Base-by-base conservation (phyloP, 2,329 filamentous ascomycete genomes). In the Venturiaceae sp. region DNA sequence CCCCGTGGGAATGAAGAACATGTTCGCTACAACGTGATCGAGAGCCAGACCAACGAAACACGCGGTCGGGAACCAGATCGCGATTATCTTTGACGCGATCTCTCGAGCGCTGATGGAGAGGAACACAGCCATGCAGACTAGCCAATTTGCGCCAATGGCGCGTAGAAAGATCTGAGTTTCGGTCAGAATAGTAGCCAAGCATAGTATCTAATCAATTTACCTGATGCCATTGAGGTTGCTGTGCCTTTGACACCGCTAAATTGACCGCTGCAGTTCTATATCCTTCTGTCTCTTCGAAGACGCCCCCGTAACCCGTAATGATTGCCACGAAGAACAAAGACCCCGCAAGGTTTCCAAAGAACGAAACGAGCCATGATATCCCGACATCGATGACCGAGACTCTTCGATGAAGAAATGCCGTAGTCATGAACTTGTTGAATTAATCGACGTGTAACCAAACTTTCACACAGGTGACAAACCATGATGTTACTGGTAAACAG, bases 61-160 rank as follows among this genome's bases (percentile, higher is more conserved):
- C 26, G 64, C 63, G 7, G 61, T 65, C 23, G 66, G 66, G 59
- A 61, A 64, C 66, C 66, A 68, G 36, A 68, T 66, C 14, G 64
- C 66, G 21, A 66, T 46, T 5, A 67, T 62, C 55, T 66, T 68
- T 34, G 60, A 62, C 2, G 61, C 58, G 41, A 62, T 53, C n/a
- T 66, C 65, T 26, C 64, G 63, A 41, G 61, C 64, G 13, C 60
- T 60, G 44, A 63, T 61, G 16, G 63, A 64, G 26, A 65, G 60
- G 56, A 63, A 66, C 53, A 62, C 63, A 19, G 63, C 64, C 19
- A 66, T 41, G 39, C 63, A 65, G 1, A 66, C 63, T 8, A 66
- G 53, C 63, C 62, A 66, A 47, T 66, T 65, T 16, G 59, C 60
- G 11, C 65, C 65, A 39, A 66, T 66, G 26, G 56, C 64, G 36